Base-by-base conservation (phyloP, 2,329 filamentous ascomycete genomes). In the Apiospora hydei region DNA sequence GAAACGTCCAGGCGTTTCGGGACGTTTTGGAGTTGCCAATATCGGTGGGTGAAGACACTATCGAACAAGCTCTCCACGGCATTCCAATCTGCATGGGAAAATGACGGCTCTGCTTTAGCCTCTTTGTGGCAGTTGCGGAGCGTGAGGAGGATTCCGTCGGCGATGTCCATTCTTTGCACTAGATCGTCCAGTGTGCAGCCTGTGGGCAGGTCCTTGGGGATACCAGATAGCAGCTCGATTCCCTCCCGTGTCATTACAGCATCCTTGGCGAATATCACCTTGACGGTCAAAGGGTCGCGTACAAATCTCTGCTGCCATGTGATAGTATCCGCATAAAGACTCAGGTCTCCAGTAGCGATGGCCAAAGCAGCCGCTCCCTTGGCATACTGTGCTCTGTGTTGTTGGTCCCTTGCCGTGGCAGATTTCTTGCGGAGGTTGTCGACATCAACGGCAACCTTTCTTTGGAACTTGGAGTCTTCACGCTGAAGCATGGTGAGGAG, bases 281-380 rank as follows among this genome's bases (percentile, higher is more conserved):
- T 43, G 26, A 70, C 57, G 2, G 73, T 70, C 13, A 61, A 30
- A 18, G 69, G 6, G 34, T 75, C 72, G n/a, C 72, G 69, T 21
- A 72, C 69, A 44, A 74, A 77, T 26, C 73, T 71, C 4, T 71
- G 71, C 49, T 73, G 72, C 76, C 76, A 77, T 1, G 70, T n/a
- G 0, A 75, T 47, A 1, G 73, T 74, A 7, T 74, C 72, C 24
- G 67, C 71, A 64, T 73, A 74, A 1, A 76, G 26, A 6, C 72
- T 30, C 46, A 77, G 41, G 3, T 72, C 73, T 10, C 75, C 73
- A n/a, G 75, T 73, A 21, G 75, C 74, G 13, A 75, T 70, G 4
- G 74, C 72, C 18, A 75, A 66, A 7, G 43, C 26, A 30, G 75
- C 43, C 14, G 71, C 72, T n/a, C 73, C 70, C 8, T 66, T 66